Evolutionary conservation across 2,329 filamentous ascomycete species (phyloP).

Genomic region (Exophiala sideris): DNA sequence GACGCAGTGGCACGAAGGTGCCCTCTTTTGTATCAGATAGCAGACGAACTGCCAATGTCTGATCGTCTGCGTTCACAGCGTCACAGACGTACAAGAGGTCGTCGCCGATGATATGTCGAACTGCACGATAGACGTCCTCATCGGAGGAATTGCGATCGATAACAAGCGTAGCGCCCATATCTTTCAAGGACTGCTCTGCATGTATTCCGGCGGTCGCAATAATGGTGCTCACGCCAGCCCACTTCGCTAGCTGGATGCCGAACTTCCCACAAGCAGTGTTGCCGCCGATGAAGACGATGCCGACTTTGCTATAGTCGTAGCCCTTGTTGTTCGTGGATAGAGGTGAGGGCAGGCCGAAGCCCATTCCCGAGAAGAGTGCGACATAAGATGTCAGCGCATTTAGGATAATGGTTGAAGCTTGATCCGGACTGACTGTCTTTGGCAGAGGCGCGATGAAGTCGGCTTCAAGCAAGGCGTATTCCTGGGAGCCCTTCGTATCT

Average conservation of each 20-base stretch:
- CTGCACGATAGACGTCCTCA: background rate
- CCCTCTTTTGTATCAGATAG: slow-evolving; percentile 1
- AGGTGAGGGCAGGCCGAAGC: background rate
- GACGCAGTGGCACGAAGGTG: background rate
- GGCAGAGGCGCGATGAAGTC: slow-evolving; percentile 2
- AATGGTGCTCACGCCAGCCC: slow-evolving; percentile 1
- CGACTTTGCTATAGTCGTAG: background rate
- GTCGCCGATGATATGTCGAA: background rate
- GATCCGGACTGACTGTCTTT: background rate
- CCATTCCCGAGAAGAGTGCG: background rate
- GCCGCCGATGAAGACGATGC: background rate
- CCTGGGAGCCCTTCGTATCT: slow-evolving; percentile 2
- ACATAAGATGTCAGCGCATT: slow-evolving; percentile 1
- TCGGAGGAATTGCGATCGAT: background rate
- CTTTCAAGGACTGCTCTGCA: background rate
- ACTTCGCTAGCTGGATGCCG: slow-evolving; percentile 1
- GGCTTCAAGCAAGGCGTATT: slow-evolving; percentile 3
- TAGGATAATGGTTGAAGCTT: background rate
- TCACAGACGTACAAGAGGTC: slow-evolving; percentile 3
- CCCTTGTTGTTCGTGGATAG: background rate
- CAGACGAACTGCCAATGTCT: background rate
- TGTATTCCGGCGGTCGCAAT: background rate
- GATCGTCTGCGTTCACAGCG: background rate
- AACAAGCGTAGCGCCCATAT: background rate
- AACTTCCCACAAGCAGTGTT: background rate